Base-by-base conservation (phyloP, 441 rosid species). In the Populus hybrid region DNA sequence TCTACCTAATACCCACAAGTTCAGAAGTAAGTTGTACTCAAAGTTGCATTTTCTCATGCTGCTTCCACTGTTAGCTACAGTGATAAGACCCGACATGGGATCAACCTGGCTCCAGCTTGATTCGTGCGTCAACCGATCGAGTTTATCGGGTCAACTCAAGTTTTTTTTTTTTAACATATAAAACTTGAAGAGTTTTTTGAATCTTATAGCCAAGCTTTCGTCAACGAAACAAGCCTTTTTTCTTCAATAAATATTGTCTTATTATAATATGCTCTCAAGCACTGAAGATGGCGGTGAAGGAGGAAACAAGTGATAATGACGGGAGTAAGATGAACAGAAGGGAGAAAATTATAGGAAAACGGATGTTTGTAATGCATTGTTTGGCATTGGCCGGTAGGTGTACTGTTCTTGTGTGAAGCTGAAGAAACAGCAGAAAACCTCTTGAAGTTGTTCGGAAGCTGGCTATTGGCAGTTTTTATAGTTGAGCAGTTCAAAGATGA, bases 1-100 rank as follows among this genome's bases (percentile, higher is more conserved):
- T 80, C 79, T 82, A 84, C 89, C 89, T 86, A 88, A 84, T 84
- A 68, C 82, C 77, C 82, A 73, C 77, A 80, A 78, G 57, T 75
- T 70, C 61, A 81, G 79, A 84, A 84, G 80, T 86, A 79, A 75
- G 81, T 85, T 88, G 78, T 82, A 86, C 86, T 84, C 89, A 75
- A 86, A 66, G 78, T 38, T 81, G 63, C 76, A 40, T 77, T 72
- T 78, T 71, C 28, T 63, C 64, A 53, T 68, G 68, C 34, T 67
- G 65, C 59, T 50, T 75, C 66, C 61, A 69, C 35, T 40, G 3
- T 40, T 3, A 40, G 11, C 11, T 14, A 40, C 4, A 40, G 50
- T 40, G 50, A 34, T 34, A 34, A 34, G 36, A 34, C 36, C 36
- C 1, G 36, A 1, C 7, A 34, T 34, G 36, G 36, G 36, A 34